phyloP scores from a whole-genome alignment of 2,329 filamentous ascomycete species.

The Xylaria sp. region DNA sequence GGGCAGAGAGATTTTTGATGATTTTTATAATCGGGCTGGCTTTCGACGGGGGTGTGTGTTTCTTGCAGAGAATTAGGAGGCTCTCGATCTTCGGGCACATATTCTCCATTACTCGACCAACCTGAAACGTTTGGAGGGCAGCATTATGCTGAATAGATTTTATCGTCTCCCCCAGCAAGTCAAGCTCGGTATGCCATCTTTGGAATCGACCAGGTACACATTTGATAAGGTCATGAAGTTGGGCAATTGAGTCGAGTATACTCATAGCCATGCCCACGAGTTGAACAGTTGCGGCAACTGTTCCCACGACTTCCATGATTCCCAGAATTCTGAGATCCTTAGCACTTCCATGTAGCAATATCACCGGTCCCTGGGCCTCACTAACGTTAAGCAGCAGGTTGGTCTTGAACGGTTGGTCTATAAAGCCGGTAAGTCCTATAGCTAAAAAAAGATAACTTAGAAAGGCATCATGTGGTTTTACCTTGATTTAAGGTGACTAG shows the following conservation, averaged over 20 bases:
- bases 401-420: no score
- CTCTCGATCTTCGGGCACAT: background rate
- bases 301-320: constrained; percentile 14
- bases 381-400: no score
- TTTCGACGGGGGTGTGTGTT: background rate
- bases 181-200: constrained; percentile 6
- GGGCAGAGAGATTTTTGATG: background rate
- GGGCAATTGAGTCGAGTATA: constrained; percentile 11
- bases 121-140: background rate
- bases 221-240: constrained; percentile 10
- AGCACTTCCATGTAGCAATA: background rate
- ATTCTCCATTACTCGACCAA: background rate
- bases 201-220: constrained; percentile 6
- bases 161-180: background rate
- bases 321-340: background rate
- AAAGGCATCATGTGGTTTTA: no score
- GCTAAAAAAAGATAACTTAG: no score
- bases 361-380: no score
- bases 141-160: background rate
- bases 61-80: background rate
- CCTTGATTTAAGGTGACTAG: no score
- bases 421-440: no score
- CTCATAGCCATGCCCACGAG: constrained; percentile 10
- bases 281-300: constrained; percentile 5
- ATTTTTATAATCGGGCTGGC: background rate